These are phyloP conservation scores for Larix kaempferi DNA, from an alignment of 75 land plant genomes.

Conservation along the genomic window DNA sequence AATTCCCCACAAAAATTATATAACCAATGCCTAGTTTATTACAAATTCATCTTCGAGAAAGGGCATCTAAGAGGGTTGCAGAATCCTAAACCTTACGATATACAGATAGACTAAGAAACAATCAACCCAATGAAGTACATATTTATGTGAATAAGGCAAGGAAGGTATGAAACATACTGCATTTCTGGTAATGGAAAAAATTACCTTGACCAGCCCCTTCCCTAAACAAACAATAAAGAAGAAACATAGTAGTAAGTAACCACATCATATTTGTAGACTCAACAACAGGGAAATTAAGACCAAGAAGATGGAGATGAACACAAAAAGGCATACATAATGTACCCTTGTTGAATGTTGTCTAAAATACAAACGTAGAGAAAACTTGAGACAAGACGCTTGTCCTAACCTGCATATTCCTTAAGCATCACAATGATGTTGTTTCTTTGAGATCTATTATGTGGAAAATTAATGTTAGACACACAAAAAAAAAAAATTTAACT, in stretches of 20 bases:
- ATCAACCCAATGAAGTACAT: neutral
- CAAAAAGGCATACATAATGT: neutral
- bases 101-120: neutral
- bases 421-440: conserved; percentile 85
- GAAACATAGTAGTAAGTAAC: neutral
- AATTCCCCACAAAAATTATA: neutral
- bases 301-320: neutral
- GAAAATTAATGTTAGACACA: neutral
- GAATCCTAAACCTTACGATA: neutral
- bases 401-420: conserved; percentile 91
- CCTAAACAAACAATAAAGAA: conserved; percentile 25
- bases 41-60: neutral
- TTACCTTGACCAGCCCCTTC: conserved; percentile 87
- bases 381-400: neutral
- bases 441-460: conserved; percentile 54
- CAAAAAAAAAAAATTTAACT: no score
- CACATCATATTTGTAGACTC: neutral
- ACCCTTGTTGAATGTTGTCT: no score
- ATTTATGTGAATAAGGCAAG: neutral
- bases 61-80: no score
- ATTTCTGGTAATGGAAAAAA: conserved; percentile 83
- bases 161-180: conserved; percentile 42
- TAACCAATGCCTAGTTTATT: neutral
- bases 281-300: no score
- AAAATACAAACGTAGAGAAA: neutral